Evolutionary conservation across 2,329 filamentous ascomycete genomes (phyloP), one percentile per base, ranked within the genome.

Genomic region (Paradendryphiella salina): DNA sequence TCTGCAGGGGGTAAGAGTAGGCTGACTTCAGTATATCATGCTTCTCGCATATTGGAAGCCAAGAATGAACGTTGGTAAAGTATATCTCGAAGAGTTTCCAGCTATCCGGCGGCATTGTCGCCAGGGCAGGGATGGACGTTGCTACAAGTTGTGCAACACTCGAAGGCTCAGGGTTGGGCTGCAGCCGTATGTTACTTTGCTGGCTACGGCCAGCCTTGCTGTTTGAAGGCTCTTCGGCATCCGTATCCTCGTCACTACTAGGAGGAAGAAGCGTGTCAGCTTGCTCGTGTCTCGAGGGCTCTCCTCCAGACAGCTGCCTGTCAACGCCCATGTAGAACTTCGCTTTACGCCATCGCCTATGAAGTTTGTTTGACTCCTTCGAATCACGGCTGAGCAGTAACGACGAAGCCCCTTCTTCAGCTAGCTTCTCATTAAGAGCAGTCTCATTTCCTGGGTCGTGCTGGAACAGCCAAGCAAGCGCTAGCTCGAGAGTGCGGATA

Each of bases 31-130:
- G 74, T 4, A 89, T 75, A 34, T 81, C 79, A 40, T 86, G 81
- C 55, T 85, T 87, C 56, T 90, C 85, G 9, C 87, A 76, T 20
- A 92, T 84, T 0, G 88, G 88, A 20, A 92, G 79, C 88, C 88
- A 92, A 45, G 82, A 84, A 66, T 91, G 86, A 0, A 85, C 89
- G 60, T 89, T 89, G 1, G 86, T 82, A 52, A 89, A 88, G 66
- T 90, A 91, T 4, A 87, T 79, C 58, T 90, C 86, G 32, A 91
- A 74, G 3, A 91, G 77, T 2, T 80, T 76, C 75, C 78, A 85
- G 65, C 79, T 82, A 62, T 82, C 80, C 13, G 70, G 64, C 13
- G 80, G 84, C 0, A 87, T 73, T 33, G 28, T 28, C 15, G 41
- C 34, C 37, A 21, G 15, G 15, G 15, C 14, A 37, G 8, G 15